Evolutionary conservation across 1,284 basidiomycete species (phyloP), one percentile per base, ranked within the genome.

Genomic region (Somion occarium): DNA sequence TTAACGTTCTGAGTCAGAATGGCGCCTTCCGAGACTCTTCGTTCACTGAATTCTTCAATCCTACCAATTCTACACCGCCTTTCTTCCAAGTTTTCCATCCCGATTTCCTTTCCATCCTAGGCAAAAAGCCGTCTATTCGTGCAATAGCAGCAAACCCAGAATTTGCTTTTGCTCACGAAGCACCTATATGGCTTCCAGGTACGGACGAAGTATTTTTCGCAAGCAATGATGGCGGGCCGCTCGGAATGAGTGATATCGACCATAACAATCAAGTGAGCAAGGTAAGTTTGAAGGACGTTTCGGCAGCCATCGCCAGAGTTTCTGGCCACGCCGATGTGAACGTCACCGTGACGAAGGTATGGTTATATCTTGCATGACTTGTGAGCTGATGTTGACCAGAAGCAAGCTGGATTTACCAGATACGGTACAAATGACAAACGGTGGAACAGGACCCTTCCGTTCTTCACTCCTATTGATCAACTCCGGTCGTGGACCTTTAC

Each of bases 81-180:
- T 80, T 84, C 61, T 86, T 90, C 69, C 85, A 89, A 62, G 70
- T 85, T 51, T 86, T 87, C 61, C 75, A 89, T 59, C 58, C 68
- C 3, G 70, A 66, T 3, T 91, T 91, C 65, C 67, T 83, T 52
- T 47, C 59, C 27, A 71, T 88, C 55, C 76, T 90, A 2, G 87
- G 88, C 1, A 58, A 66, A 5, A 68, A 70, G 37, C 78, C 88
- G 2, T 76, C 76, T 0, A 75, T 90, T 45, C 74, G 74, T 3
- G 65, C 76, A 52, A 74, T 91, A 20, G 79, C 82, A 0, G 74
- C 74, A 1, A 78, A 81, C 55, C 68, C 73, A 1, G 75, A 75
- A 15, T 86, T 79, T 60, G 80, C 83, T 0, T 79, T 88, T 56
- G 87, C 86, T 20, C 88, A 90, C 58, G 88, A 91, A 65, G 88